phyloP scores from a whole-genome alignment of 2,329 filamentous ascomycete genomes.

The Aspergillus puulaauensis region DNA sequence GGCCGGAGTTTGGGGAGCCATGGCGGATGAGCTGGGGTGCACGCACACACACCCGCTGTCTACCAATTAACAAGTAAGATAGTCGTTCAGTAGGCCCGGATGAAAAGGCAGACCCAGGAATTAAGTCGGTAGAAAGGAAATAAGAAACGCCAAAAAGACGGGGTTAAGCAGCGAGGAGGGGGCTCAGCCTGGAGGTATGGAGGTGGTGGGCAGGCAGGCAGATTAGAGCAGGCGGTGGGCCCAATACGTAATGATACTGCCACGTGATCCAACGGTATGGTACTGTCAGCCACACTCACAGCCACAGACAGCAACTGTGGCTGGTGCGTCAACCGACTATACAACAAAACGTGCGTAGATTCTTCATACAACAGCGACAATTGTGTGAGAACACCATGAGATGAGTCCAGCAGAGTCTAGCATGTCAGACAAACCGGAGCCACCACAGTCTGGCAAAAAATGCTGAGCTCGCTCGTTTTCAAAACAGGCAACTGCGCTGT shows the following conservation, averaged over 20 bases:
- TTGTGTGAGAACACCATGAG: not conserved
- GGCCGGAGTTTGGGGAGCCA: conserved; percentile 98
- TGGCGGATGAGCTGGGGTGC: conserved; percentile 43
- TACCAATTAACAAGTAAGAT: conserved; percentile 9
- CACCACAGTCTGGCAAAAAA: not conserved
- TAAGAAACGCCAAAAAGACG: conserved; percentile 6
- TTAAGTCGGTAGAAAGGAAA: not conserved
- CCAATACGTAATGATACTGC: not conserved
- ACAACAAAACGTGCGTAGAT: not conserved
- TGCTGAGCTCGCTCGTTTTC: not conserved
- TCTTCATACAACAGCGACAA: not conserved
- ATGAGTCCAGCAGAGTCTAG: no score
- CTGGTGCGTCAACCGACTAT: not conserved
- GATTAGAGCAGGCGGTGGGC: conserved; percentile 8
- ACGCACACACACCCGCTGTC: conserved; percentile 18
- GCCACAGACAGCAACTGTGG: not conserved
- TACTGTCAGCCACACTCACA: not conserved
- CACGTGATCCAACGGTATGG: not conserved
- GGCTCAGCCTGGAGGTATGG: conserved; percentile 4
- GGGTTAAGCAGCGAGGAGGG: conserved; percentile 7
- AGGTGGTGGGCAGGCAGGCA: conserved; percentile 11
- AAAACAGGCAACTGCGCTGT: conserved; percentile 9
- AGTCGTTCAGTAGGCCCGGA: conserved; percentile 3
- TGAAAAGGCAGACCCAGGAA: conserved; percentile 1
- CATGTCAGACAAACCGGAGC: not conserved